phyloP scores from a whole-genome alignment of 2,329 filamentous ascomycete genomes.

The Ceratocystis colombiana region DNA sequence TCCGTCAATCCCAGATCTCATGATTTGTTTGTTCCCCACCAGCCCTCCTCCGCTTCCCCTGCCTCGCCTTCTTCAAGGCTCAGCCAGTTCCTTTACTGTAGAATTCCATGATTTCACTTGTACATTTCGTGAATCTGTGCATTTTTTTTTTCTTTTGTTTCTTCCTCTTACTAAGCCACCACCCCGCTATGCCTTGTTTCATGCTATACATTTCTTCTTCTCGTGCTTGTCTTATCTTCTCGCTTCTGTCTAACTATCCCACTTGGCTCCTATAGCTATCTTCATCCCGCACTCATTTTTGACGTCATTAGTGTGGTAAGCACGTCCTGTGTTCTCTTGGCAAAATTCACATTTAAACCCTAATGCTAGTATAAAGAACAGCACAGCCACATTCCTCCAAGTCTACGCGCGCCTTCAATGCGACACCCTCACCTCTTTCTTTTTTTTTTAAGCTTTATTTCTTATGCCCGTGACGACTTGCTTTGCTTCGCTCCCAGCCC shows the following conservation, averaged over 20 bases:
- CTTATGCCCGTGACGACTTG: neutral
- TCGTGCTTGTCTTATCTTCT: neutral
- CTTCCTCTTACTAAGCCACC: neutral
- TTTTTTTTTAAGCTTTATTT: neutral
- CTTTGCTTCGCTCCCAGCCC: neutral
- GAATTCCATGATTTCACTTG: neutral
- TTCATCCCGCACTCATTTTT: neutral
- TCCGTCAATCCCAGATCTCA: too few species aligned
- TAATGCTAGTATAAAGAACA: neutral
- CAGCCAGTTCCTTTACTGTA: neutral
- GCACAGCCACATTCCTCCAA: conserved; percentile 1
- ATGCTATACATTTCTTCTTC: too few species aligned
- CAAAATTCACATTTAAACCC: neutral
- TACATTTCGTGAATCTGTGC: neutral
- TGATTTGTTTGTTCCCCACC: too few species aligned
- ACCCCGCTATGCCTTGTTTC: neutral
- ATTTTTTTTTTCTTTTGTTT: neutral
- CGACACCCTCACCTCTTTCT: neutral
- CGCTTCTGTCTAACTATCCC: neutral
- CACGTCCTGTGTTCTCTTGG: neutral
- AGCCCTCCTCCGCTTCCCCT: too few species aligned
- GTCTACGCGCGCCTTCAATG: neutral
- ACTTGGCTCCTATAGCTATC: neutral
- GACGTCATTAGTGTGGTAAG: neutral
- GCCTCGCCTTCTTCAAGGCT: too few species aligned